Percentiles rank a stretch among this genome's conserved stretches.
Conservation (phyloP, 768 basidiomycete species). For the Lactarius indigo region DNA sequence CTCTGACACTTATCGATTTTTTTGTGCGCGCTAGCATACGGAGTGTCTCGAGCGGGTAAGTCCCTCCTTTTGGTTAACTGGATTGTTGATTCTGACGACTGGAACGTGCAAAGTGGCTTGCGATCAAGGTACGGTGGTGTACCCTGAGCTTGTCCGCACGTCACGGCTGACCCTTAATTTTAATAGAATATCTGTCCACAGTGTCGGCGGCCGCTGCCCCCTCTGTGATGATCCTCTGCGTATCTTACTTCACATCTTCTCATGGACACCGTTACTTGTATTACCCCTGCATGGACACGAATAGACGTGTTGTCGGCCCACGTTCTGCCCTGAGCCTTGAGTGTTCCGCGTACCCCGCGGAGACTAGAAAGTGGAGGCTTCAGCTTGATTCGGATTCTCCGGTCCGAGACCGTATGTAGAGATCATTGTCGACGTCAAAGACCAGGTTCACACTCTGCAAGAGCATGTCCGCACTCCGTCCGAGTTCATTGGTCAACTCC, state of each 20-base stretch:
- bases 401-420: too few species aligned
- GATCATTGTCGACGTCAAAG: not conserved
- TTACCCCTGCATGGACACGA: slow-evolving; percentile 1
- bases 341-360: too few species aligned
- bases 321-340: not conserved
- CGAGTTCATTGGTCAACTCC: not conserved
- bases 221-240: slow-evolving; percentile 49
- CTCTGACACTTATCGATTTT: not conserved
- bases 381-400: too few species aligned
- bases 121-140: slow-evolving; percentile 53
- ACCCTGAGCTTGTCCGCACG: not conserved
- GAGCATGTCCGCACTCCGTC: too few species aligned
- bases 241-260: not conserved
- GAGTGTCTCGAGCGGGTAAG: slow-evolving; percentile 77
- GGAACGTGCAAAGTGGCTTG: slow-evolving; percentile 52
- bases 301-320: slow-evolving; percentile 1
- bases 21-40: slow-evolving; percentile 57
- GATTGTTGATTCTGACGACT: slow-evolving; percentile 20
- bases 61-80: slow-evolving; percentile 13
- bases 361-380: too few species aligned
- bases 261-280: slow-evolving; percentile 1
- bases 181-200: slow-evolving; percentile 86
- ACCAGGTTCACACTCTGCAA: not conserved
- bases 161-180: not conserved
- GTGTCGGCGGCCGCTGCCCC: slow-evolving; percentile 79